Percentiles rank a stretch among this genome's conserved stretches.
phyloP scores from a whole-genome alignment of 176 grass and related monocot genomes.

The Phoenix dactylifera region DNA sequence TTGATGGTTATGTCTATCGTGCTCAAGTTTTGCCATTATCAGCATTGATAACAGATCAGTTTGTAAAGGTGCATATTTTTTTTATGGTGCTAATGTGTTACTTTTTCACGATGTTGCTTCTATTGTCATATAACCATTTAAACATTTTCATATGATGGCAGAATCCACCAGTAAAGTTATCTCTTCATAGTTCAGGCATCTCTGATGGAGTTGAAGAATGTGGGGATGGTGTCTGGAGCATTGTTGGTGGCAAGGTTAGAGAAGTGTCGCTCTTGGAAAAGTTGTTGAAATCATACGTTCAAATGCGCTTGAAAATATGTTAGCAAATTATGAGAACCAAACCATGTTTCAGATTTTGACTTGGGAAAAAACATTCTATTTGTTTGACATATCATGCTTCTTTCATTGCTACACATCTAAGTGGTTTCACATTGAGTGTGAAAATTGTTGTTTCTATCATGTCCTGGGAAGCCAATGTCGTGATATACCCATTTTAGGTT shows the following conservation, averaged over 20 bases:
- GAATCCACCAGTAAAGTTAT: slow-evolving; percentile 75
- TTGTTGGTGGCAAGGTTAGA: slow-evolving; percentile 93
- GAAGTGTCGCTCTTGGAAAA: slow-evolving; percentile 1
- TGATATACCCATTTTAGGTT: too few species aligned
- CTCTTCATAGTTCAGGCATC: slow-evolving; percentile 56
- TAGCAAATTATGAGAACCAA: too few species aligned
- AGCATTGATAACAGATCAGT: slow-evolving; percentile 41
- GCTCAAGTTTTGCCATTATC: slow-evolving; percentile 39
- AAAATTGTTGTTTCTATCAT: too few species aligned
- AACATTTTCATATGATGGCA: slow-evolving; percentile 21
- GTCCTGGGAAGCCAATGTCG: too few species aligned
- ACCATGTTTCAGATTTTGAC: too few species aligned
- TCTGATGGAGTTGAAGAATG: slow-evolving; percentile 75
- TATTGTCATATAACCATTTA: too few species aligned
- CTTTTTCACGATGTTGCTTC: too few species aligned
- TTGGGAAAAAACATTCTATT: too few species aligned
- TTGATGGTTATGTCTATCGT: slow-evolving; percentile 73
- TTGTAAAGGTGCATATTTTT: slow-evolving; percentile 37
- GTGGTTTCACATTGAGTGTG: too few species aligned
- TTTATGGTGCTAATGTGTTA: neutral
- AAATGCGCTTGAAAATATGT: too few species aligned
- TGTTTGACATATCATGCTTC: too few species aligned
- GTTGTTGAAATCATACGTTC: neutral
- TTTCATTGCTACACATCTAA: too few species aligned
- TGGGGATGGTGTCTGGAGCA: slow-evolving; percentile 76